Evolutionary conservation across 345 rosid species (phyloP).

Genomic region (Eucalyptus leucophloia): DNA sequence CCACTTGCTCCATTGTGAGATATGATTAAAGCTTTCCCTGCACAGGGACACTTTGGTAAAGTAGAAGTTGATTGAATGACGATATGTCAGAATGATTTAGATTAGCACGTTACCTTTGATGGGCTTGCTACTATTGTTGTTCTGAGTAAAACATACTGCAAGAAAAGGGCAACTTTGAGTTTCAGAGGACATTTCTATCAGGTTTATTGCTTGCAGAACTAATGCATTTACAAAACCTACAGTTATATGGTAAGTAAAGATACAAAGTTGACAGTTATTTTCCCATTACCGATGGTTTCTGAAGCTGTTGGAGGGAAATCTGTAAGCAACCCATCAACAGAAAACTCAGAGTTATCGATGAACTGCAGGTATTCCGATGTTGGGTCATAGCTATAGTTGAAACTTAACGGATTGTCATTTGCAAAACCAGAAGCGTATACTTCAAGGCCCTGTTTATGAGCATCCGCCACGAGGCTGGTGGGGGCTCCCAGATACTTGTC

Average conservation of each 20-base stretch:
- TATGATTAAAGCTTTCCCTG: conserved; percentile 43
- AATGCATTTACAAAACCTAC: not conserved
- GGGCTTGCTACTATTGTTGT: conserved; percentile 6
- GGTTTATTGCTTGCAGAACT: not conserved
- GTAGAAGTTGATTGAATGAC: not conserved
- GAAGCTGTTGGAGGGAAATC: conserved; percentile 86
- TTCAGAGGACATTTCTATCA: not conserved
- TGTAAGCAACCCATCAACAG: conserved; percentile 73
- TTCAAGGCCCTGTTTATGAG: conserved; percentile 64
- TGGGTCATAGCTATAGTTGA: conserved; percentile 70
- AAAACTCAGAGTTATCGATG: conserved; percentile 34
- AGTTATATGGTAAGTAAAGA: not conserved
- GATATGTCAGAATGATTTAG: not conserved
- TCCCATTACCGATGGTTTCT: conserved; percentile 40
- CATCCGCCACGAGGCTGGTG: conserved; percentile 63
- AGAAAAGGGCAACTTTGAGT: not conserved
- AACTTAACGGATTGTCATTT: conserved; percentile 39
- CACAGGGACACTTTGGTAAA: not conserved
- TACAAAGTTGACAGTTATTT: not conserved
- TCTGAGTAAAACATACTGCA: conserved; percentile 60
- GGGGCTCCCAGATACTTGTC: conserved; percentile 37
- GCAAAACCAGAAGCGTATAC: conserved; percentile 72
- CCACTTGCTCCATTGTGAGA: conserved; percentile 90
- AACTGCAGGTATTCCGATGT: conserved; percentile 55
- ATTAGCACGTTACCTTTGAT: conserved; percentile 12